phyloP scores from a whole-genome alignment of 176 grass and related monocot genomes.

The Avena eriantha region DNA sequence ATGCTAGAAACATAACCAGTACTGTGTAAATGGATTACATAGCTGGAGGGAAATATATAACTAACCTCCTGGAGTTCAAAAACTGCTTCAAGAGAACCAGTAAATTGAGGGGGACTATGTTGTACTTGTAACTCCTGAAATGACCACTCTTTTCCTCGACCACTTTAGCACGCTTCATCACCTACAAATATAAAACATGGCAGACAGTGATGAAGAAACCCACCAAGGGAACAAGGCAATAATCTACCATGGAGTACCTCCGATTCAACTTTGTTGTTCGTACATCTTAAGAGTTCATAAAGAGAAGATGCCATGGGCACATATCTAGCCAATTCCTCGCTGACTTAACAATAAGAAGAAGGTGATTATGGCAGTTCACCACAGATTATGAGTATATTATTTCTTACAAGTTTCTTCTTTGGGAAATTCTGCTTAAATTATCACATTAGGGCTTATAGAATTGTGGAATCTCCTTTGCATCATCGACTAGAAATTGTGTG shows the following conservation, averaged over 20 bases:
- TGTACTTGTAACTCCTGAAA: conserved; percentile 71
- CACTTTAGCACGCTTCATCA: conserved; percentile 47
- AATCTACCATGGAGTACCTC: conserved; percentile 49
- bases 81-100: conserved; percentile 57
- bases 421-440: conserved; percentile 42
- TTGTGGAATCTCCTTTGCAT: conserved; percentile 61
- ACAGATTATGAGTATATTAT: conserved; percentile 14
- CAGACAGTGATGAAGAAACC: conserved; percentile 8
- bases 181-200: conserved; percentile 47
- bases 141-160: conserved; percentile 57
- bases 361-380: conserved; percentile 27
- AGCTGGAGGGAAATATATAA: no score
- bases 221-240: conserved; percentile 25
- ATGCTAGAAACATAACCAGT: no score
- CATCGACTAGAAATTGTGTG: conserved; percentile 49
- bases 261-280: conserved; percentile 51
- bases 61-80: conserved; percentile 62
- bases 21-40: no score
- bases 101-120: conserved; percentile 73
- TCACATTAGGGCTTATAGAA: conserved; percentile 67
- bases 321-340: conserved; percentile 65
- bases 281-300: conserved; percentile 73
- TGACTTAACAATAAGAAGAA: conserved; percentile 42
- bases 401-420: conserved; percentile 69
- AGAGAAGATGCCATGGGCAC: conserved; percentile 68